Evolutionary conservation across 2,329 filamentous ascomycete species (phyloP).

Genomic region (Thermochaetoides dissita): DNA sequence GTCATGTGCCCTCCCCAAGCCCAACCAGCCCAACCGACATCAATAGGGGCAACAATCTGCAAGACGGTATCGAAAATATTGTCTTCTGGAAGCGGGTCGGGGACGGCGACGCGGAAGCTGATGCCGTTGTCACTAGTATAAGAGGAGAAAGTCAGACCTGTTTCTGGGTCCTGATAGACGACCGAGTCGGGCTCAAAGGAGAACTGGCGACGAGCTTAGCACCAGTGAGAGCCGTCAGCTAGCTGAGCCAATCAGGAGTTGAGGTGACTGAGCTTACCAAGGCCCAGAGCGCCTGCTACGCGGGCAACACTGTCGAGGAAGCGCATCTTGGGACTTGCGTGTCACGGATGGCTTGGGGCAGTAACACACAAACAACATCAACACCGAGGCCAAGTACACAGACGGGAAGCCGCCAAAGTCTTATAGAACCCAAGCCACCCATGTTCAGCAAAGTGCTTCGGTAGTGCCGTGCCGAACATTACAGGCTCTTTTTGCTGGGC

Average conservation of each 20-base stretch:
- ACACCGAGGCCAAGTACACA: no score
- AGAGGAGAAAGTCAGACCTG: slow-evolving; percentile 30
- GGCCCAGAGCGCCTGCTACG: slow-evolving; percentile 18
- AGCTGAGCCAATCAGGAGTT: no score
- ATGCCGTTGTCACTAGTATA: slow-evolving; percentile 26
- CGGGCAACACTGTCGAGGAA: slow-evolving; percentile 16
- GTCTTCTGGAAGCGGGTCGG: slow-evolving; percentile 17
- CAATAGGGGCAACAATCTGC: slow-evolving; percentile 29
- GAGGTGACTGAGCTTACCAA: slow-evolving; percentile 17
- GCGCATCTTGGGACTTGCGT: slow-evolving; percentile 17
- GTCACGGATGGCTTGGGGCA: neutral
- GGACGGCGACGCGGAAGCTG: slow-evolving; percentile 23
- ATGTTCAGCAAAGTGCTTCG: neutral
- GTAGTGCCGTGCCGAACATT: neutral
- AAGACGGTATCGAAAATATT: slow-evolving; percentile 21
- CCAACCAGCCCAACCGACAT: slow-evolving; percentile 32
- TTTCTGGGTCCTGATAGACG: slow-evolving; percentile 22
- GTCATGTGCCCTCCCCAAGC: slow-evolving; percentile 37
- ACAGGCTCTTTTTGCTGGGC: no score
- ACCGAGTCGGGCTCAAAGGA: slow-evolving; percentile 19
- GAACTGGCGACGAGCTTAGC: slow-evolving; percentile 10
- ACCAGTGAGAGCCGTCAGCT: no score
- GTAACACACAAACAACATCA: no score
- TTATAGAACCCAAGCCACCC: slow-evolving; percentile 5
- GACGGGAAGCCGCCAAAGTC: neutral